These are phyloP conservation scores for Omphalotus guepiniiformis DNA, from an alignment of 768 basidiomycete genomes.

Conservation along the genomic window DNA sequence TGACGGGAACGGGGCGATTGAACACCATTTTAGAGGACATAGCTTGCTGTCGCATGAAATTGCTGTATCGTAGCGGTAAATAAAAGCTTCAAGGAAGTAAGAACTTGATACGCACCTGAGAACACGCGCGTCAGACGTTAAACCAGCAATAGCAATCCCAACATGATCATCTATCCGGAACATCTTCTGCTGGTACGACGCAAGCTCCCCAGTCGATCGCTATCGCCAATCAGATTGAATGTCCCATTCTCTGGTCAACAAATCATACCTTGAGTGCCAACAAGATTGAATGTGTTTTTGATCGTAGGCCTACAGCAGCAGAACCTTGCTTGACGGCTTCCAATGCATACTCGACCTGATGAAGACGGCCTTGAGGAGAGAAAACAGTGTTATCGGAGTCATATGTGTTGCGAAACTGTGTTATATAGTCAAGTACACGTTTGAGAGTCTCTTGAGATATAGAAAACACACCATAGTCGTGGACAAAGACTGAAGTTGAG, in stretches of 20 bases:
- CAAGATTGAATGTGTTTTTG: slow-evolving; percentile 91
- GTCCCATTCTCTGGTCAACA: too few relatives aligned
- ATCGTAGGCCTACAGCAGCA: slow-evolving; percentile 94
- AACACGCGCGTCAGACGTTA: slow-evolving; percentile 97
- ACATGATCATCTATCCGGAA: slow-evolving; percentile 99
- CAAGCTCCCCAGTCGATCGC: slow-evolving; percentile 97
- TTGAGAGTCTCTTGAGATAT: not conserved
- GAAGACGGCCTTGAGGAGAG: slow-evolving; percentile 93
- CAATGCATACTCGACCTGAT: slow-evolving; percentile 97
- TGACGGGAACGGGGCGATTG: slow-evolving; percentile 92
- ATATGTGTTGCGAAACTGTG: slow-evolving; percentile 90
- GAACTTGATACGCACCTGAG: slow-evolving; percentile 58
- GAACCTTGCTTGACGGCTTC: slow-evolving; percentile 99
- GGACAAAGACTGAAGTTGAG: not conserved
- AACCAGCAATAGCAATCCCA: slow-evolving; percentile 98
- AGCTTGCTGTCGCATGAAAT: slow-evolving; percentile 99
- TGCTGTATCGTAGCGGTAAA: slow-evolving; percentile 43
- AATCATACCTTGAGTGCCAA: slow-evolving; percentile 82
- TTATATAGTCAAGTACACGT: not conserved
- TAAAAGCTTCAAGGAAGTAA: not conserved
- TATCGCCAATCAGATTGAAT: too few relatives aligned
- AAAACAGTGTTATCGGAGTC: slow-evolving; percentile 99
- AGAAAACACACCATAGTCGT: slow-evolving; percentile 2
- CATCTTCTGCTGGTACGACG: slow-evolving; percentile 99
- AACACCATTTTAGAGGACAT: slow-evolving; percentile 94